Conservation (phyloP, 805 yeast species). For the Ogataea pilisensis region DNA sequence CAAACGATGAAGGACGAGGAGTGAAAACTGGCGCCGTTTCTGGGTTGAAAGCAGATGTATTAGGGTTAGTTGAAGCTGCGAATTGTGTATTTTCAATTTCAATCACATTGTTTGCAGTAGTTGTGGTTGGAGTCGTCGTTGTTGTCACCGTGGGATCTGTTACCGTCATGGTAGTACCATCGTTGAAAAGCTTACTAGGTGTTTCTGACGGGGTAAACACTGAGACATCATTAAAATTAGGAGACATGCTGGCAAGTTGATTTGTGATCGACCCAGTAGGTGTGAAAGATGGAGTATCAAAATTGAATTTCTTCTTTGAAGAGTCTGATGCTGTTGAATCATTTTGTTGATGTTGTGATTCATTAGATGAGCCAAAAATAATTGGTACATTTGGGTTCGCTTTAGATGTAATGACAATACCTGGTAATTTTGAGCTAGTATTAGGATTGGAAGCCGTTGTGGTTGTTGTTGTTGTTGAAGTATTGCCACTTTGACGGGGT, state of each 20-base stretch:
- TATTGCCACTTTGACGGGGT: neutral
- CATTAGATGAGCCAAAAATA: neutral
- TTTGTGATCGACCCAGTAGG: slow-evolving; percentile 34
- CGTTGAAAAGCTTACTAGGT: neutral
- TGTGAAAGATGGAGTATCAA: slow-evolving; percentile 51
- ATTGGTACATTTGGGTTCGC: slow-evolving; percentile 5
- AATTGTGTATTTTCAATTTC: neutral
- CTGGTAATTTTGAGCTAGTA: neutral
- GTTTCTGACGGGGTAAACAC: slow-evolving; percentile 43
- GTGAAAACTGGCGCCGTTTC: slow-evolving; percentile 30
- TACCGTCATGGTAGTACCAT: neutral
- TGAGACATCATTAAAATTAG: slow-evolving; percentile 44
- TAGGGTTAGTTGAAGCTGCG: neutral
- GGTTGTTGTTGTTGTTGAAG: neutral
- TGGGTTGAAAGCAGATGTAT: slow-evolving; percentile 24
- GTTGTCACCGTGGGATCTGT: neutral
- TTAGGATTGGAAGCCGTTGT: neutral
- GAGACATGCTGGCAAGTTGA: slow-evolving; percentile 45
- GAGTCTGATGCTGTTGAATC: slow-evolving; percentile 7
- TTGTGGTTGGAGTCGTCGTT: neutral
- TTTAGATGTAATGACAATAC: neutral
- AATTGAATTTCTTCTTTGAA: slow-evolving; percentile 44
- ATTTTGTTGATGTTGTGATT: neutral
- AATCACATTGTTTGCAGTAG: no score
- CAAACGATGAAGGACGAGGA: slow-evolving; percentile 17